These are phyloP conservation scores for Acanthamoeba castellanii DNA, from an alignment of 208 protist genomes.

Conservation along the genomic window DNA sequence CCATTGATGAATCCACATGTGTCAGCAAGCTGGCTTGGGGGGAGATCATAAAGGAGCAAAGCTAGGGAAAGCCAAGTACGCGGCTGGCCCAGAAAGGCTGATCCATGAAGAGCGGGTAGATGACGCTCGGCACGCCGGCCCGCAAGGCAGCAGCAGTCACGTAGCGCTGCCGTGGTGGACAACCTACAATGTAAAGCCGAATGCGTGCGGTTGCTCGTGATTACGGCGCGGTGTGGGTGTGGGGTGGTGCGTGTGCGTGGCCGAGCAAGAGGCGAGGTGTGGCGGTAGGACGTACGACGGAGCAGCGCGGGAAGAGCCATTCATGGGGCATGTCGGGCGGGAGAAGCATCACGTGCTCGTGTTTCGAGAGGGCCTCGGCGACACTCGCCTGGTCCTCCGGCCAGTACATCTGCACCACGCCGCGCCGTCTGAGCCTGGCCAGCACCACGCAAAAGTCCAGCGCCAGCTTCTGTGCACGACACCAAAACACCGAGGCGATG, in stretches of 20 bases:
- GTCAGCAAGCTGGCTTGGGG: background rate
- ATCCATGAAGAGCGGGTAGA: constrained; percentile 4
- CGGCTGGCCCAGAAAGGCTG: constrained; percentile 47
- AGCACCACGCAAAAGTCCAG: constrained; percentile 23
- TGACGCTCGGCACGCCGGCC: background rate
- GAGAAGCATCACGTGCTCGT: constrained; percentile 1
- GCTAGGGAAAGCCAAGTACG: background rate
- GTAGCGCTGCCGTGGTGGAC: background rate
- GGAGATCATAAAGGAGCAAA: background rate
- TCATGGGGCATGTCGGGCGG: background rate
- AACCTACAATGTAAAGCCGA: background rate
- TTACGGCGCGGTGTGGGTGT: background rate
- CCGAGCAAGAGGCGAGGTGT: background rate
- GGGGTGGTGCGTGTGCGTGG: background rate
- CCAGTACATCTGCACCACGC: constrained; percentile 6
- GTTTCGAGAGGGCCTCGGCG: background rate
- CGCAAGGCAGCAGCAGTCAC: background rate
- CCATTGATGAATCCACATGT: no score
- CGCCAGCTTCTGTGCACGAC: background rate
- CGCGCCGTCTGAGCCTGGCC: background rate
- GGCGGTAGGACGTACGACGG: background rate
- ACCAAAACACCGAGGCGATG: background rate
- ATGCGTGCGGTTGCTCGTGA: no score
- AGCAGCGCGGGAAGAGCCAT: constrained; percentile 40
- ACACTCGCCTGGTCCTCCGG: background rate